Evolutionary conservation across 2,329 filamentous ascomycete species (phyloP).

Genomic region (Colletotrichum incanum): DNA sequence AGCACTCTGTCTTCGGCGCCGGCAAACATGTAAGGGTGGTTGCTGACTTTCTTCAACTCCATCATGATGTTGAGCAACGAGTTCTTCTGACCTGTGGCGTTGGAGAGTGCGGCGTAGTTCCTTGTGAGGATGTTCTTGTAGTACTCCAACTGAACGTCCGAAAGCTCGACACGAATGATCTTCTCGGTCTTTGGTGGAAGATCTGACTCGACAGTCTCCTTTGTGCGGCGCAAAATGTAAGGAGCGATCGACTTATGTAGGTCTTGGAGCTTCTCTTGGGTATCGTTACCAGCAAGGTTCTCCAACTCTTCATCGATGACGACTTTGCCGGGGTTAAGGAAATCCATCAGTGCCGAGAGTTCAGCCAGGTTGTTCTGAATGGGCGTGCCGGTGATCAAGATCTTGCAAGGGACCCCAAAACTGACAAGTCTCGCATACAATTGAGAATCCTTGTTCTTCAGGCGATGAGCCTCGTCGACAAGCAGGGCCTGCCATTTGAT

Average conservation of each 20-base stretch:
- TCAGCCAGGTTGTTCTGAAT: conserved; percentile 98
- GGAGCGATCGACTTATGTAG: conserved; percentile 91
- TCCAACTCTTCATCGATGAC: conserved; percentile 94
- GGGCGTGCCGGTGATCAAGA: conserved; percentile 96
- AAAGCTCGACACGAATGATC: conserved; percentile 97
- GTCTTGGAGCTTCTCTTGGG: conserved; percentile 88
- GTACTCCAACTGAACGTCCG: conserved; percentile 96
- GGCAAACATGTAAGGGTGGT: conserved; percentile 98
- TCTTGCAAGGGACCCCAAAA: conserved; percentile 89
- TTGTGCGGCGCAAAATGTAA: conserved; percentile 95
- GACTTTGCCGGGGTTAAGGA: conserved; percentile 95
- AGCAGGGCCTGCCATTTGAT: conserved; percentile 99
- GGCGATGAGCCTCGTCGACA: conserved; percentile 94
- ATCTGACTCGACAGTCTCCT: conserved; percentile 97
- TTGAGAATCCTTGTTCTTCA: conserved; percentile 97
- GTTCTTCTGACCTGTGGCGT: conserved; percentile 93
- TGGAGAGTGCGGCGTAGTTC: conserved; percentile 94
- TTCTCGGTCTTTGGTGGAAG: conserved; percentile 98
- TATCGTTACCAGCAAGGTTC: conserved; percentile 80
- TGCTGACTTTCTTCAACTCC: conserved; percentile 99
- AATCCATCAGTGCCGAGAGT: conserved; percentile 92
- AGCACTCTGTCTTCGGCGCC: conserved; percentile 93
- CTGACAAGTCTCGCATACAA: conserved; percentile 88
- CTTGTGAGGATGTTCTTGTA: conserved; percentile 99
- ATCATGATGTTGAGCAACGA: conserved; percentile 99